phyloP scores from a whole-genome alignment of 768 basidiomycete species.

The Boletus tylopilopsis region DNA sequence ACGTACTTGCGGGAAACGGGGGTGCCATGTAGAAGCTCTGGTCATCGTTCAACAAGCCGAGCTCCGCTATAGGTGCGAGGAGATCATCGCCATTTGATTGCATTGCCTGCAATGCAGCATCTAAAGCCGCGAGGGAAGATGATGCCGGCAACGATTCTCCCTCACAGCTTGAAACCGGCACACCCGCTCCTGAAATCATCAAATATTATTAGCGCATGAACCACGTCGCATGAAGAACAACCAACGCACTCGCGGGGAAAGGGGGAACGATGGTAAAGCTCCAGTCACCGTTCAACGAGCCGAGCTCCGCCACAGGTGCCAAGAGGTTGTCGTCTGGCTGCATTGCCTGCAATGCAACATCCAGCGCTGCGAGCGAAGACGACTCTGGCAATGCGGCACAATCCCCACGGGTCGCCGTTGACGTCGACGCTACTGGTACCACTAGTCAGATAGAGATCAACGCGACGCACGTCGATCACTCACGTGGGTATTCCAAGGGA shows the following conservation, averaged over 20 bases:
- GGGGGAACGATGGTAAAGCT: slow-evolving; percentile 5
- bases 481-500: slow-evolving; percentile 4
- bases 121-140: too few relatives aligned
- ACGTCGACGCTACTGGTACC: background rate
- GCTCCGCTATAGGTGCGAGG: too few relatives aligned
- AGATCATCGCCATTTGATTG: too few relatives aligned
- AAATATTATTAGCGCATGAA: background rate
- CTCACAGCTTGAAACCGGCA: too few relatives aligned
- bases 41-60: too few relatives aligned
- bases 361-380: slow-evolving; percentile 14
- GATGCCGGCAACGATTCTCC: too few relatives aligned
- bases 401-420: background rate
- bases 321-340: slow-evolving; percentile 4
- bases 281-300: background rate
- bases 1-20: too few relatives aligned
- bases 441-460: slow-evolving; percentile 5
- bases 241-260: background rate
- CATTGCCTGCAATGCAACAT: slow-evolving; percentile 10
- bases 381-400: slow-evolving; percentile 3
- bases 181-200: background rate
- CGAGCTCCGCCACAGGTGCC: background rate
- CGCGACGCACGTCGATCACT: background rate
- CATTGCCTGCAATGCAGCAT: too few relatives aligned
- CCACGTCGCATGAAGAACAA: background rate
- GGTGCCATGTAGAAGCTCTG: too few relatives aligned